Percentiles rank a stretch among this genome's conserved stretches.
Evolutionary conservation across 306 rosid species (phyloP).

Genomic region (Quercus parvula): DNA sequence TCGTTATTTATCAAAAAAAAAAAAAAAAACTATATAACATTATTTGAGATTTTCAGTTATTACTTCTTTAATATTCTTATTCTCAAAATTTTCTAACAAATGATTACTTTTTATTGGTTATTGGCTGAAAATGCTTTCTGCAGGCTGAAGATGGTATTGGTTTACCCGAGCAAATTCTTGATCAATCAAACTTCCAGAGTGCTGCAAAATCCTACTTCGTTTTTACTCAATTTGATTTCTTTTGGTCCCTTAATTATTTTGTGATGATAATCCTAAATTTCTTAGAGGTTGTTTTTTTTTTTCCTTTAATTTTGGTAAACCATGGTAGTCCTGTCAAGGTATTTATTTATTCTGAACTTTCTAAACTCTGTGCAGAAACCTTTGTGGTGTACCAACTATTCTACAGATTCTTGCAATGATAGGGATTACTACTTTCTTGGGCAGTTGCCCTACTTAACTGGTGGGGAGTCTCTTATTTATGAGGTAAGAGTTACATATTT

Average conservation of each 20-base stretch:
- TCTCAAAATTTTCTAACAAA: neutral
- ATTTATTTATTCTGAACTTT: constrained; percentile 5
- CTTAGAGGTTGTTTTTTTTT: constrained; percentile 65
- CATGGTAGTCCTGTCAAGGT: constrained; percentile 5
- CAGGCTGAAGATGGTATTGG: constrained; percentile 98
- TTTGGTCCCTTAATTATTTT: constrained; percentile 76
- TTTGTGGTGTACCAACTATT: constrained; percentile 68
- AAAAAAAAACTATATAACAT: too few species aligned
- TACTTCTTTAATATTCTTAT: neutral
- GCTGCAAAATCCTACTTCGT: constrained; percentile 66
- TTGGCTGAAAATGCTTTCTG: constrained; percentile 34
- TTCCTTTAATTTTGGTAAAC: constrained; percentile 10
- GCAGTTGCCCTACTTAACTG: constrained; percentile 77
- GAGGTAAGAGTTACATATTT: constrained; percentile 57
- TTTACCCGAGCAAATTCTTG: constrained; percentile 85
- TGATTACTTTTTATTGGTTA: constrained; percentile 14
- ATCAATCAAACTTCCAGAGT: constrained; percentile 62
- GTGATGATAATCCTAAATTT: constrained; percentile 73
- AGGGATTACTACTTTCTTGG: constrained; percentile 91
- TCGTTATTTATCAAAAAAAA: too few species aligned
- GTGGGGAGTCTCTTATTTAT: constrained; percentile 60
- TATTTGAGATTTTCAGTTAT: neutral
- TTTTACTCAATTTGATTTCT: constrained; percentile 34
- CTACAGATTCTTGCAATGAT: constrained; percentile 52
- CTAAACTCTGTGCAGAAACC: constrained; percentile 64